Base-by-base conservation (phyloP, 139 green algal species). In the Volvox reticuliferus region DNA sequence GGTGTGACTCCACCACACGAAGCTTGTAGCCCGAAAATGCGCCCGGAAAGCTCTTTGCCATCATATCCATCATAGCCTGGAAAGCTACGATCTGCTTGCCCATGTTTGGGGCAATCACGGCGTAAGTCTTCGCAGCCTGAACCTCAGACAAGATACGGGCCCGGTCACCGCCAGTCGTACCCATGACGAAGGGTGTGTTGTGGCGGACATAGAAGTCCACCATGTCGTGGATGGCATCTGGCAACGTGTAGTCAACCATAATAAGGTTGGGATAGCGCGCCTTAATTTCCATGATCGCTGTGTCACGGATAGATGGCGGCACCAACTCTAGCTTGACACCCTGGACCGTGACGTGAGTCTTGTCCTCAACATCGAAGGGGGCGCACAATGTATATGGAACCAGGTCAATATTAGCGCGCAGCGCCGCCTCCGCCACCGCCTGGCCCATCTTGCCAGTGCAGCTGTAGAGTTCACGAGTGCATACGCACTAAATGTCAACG, bases 21-120 rank as follows among this genome's bases (percentile, higher is more conserved):
- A 99, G 94, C 37, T 88, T 97, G 94, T 99, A 99, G 32, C 98
- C 98, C 0, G 94, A 87, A 78, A 99, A 99, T 5, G 97, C 98
- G 33, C 98, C 98, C 0, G 98, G 98, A 92, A 99, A 99, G 3
- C 92, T 90, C n/a, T 97, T 89, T 13, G 97, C 97, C 96, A 99
- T 98, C 82, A 96, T 92, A 90, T 99, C 96, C 96, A 99, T 97
- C 92, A 97, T 98, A 0, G 98, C 98, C 92, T 95, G 93, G 90
- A 98, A 97, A 13, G 96, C 97, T n/a, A 98, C 97, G 24, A 96
- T 96, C 94, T 99, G 98, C 96, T 99, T 99, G 81, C 98, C 98
- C 98, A 99, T 99, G 87, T 99, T 97, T 20, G 98, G 97, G 12
- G 98, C 98, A 63, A 99, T 99, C 1, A 99, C 98, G 14, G 98